Evolutionary conservation across 1,284 basidiomycete species (phyloP), one percentile per base, ranked within the genome.

Genomic region (Termitomyces sp.): DNA sequence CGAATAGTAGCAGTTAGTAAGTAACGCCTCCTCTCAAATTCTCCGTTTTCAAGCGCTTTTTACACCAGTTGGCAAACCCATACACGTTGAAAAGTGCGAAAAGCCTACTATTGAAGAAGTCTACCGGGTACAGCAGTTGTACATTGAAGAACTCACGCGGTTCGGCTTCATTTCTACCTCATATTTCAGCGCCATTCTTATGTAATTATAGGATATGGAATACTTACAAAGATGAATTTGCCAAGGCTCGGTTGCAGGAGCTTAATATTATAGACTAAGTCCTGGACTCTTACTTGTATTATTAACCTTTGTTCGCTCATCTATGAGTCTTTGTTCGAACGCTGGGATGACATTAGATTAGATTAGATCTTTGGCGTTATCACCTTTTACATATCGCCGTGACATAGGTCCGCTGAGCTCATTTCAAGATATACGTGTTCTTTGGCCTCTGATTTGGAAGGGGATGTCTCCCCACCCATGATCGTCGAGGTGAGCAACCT

Each of bases 1-100:
- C 89, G 90, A 34, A 98, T 99, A 58, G 92, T 98, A 26, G 90
- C 91, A 58, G 97, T 98, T 62, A 87, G 90, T 92, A 67, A 81
- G 91, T 88, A 40, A 21, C 13, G 33, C 48, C 53, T 34, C 17
- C 45, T 31, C 5, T 7, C 15, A 6, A 24, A 26, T 26, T 48
- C 10, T 13, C 7, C 7, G 50, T 39, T 46, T 34, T 30, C 39
- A 39, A 42, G 30, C 42, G 39, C 24, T 17, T n/a, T 3, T 17
- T 28, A 12, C 26, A 38, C n/a, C 54, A 92, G 90, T 96, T 64
- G 95, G 96, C 15, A 82, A 84, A 52, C 96, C 96, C 1, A 93
- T 99, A 50, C 85, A 82, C 56, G 90, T 93, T 19, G 76, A 79
- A 56, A 79, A 92, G 66, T 82, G 80, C 57, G 84, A 89, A 43